Evolutionary conservation across 495 filamentous ascomycete species (phyloP), one percentile per base, ranked within the genome.

Genomic region (Aspergillus olivimuriae): DNA sequence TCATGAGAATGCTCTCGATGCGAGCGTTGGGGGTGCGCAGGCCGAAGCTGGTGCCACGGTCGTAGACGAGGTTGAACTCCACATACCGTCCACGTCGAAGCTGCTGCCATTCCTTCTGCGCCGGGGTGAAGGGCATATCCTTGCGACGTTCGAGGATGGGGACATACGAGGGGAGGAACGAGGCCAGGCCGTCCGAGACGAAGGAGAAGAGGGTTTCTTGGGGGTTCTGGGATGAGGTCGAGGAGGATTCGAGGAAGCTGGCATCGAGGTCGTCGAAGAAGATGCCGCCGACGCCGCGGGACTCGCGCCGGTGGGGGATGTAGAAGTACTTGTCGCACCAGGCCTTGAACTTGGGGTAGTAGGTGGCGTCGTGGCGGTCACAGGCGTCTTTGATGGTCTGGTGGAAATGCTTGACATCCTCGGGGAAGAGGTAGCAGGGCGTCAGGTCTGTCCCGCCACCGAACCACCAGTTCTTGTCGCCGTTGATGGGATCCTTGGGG

Each of bases 311-410:
- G 65, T 99, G 92, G 51, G 87, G 87, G 54, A 95, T 81, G 67
- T 77, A 81, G 66, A 99, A 99, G 71, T 99, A 99, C 50, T 90
- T 82, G 60, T 99, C 92, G 60, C 92, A 99, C 92, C 92, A 99
- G 49, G 84, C 80, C 70, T 99, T 99, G 76, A 97, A 99, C 23
- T 81, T 81, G 10, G 89, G 86, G 59, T 94, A 99, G 73, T 95
- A 99, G 9, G 70, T 76, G 49, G 85, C 84, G 66, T 97, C 86
- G 60, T 99, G 92, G 45, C 83, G 83, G 56, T 99, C 92, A 68
- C 92, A 99, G 2, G 86, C 81, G 17, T 87, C 82, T 63, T 96
- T 97, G 60, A 97, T 84, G 3, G 82, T 86, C 56, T 78, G 81
- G 71, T 99, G 92, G 78, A 99, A 99, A 57, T 95, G 91, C 38